phyloP scores from a whole-genome alignment of 805 yeast genomes.

The Clavispora vitiphila region DNA sequence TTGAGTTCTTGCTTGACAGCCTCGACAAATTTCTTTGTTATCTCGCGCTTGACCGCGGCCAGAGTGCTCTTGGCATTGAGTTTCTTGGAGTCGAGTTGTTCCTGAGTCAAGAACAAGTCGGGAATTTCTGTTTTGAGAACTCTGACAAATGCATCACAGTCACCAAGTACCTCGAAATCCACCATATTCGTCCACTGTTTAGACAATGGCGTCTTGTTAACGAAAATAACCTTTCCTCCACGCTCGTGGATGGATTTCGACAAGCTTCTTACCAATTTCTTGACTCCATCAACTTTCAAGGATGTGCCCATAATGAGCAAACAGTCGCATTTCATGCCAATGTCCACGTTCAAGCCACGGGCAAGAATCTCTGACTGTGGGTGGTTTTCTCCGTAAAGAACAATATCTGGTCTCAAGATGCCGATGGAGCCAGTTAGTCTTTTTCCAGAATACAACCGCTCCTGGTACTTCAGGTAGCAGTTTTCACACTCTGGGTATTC shows the following conservation, averaged over 20 bases:
- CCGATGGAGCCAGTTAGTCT: slow-evolving; percentile 70
- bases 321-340: slow-evolving; percentile 65
- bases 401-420: slow-evolving; percentile 79
- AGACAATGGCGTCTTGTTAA: slow-evolving; percentile 65
- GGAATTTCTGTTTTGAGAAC: slow-evolving; percentile 52
- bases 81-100: slow-evolving; percentile 40
- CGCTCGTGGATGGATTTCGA: slow-evolving; percentile 69
- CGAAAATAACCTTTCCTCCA: slow-evolving; percentile 72
- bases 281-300: slow-evolving; percentile 85
- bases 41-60: slow-evolving; percentile 1
- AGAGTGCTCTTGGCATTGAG: slow-evolving; percentile 17
- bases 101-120: slow-evolving; percentile 56
- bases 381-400: slow-evolving; percentile 90
- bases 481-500: slow-evolving; percentile 70
- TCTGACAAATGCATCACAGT: slow-evolving; percentile 78
- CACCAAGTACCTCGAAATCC: slow-evolving; percentile 75
- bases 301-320: slow-evolving; percentile 92
- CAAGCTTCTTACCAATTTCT: slow-evolving; percentile 62
- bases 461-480: slow-evolving; percentile 54
- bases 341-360: slow-evolving; percentile 60
- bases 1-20: slow-evolving; percentile 6
- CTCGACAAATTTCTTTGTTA: slow-evolving; percentile 1
- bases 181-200: slow-evolving; percentile 64
- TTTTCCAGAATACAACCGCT: slow-evolving; percentile 64
- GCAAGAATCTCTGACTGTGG: slow-evolving; percentile 81